These are phyloP conservation scores for Plasmodium gaboni DNA, from an alignment of 169 alveolate genomes.

Conservation along the genomic window DNA sequence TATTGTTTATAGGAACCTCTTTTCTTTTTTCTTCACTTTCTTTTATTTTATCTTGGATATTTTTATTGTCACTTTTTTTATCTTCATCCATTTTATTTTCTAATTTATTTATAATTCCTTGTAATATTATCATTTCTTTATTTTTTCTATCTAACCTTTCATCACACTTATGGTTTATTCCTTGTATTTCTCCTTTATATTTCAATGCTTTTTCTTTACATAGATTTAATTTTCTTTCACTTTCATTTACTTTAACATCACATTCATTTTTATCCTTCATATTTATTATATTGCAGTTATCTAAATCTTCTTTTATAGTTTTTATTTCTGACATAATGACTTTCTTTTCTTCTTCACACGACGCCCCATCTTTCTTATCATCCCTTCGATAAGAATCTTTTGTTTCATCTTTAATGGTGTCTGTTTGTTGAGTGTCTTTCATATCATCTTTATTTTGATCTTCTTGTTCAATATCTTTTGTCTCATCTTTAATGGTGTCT, in stretches of 20 bases:
- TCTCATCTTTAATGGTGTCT: neutral
- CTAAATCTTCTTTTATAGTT: slow-evolving; percentile 5
- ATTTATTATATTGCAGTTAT: slow-evolving; percentile 3
- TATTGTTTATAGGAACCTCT: no score
- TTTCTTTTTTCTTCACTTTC: no score
- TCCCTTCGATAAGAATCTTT: neutral
- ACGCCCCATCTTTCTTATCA: neutral
- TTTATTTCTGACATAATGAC: slow-evolving; percentile 3
- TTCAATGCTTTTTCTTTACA: slow-evolving; percentile 42
- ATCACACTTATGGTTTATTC: neutral
- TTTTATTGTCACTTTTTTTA: no score
- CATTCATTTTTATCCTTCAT: neutral
- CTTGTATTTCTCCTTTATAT: slow-evolving; percentile 9
- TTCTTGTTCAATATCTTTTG: neutral
- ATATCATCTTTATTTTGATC: neutral
- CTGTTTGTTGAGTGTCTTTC: neutral
- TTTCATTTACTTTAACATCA: slow-evolving; percentile 1
- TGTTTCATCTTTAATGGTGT: neutral
- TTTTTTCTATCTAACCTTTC: slow-evolving; percentile 26
- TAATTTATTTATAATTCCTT: slow-evolving; percentile 21
- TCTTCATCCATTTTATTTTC: slow-evolving; percentile 15
- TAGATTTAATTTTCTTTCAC: slow-evolving; percentile 3
- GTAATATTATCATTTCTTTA: slow-evolving; percentile 8
- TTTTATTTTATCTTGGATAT: no score
- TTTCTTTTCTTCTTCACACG: slow-evolving; percentile 25